Evolutionary conservation across 2,329 filamentous ascomycete genomes (phyloP).

Genomic region (Colletotrichum simmondsii): DNA sequence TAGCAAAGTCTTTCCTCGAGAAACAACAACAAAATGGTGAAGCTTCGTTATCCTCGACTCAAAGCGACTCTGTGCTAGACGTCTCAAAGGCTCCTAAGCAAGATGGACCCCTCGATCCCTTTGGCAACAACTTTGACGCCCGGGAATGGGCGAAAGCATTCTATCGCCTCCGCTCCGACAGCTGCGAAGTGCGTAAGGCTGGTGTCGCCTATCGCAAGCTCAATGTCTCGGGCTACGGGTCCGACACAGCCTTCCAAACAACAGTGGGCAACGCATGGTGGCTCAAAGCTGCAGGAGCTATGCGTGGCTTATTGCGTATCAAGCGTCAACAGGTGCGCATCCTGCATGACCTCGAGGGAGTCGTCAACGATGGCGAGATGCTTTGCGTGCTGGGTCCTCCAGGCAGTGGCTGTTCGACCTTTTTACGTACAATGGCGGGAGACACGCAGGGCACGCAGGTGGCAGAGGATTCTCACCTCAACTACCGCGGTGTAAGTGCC

Average conservation of each 20-base stretch:
- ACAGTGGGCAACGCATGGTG: conserved; percentile 37
- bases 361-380: conserved; percentile 66
- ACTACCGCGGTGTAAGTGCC: conserved; percentile 33
- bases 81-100: conserved; percentile 8
- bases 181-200: conserved; percentile 41
- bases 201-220: conserved; percentile 57
- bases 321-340: conserved; percentile 54
- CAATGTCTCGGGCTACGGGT: conserved; percentile 43
- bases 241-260: conserved; percentile 24
- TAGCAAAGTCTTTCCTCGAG: conserved; percentile 24
- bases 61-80: neutral
- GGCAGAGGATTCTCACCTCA: conserved; percentile 11
- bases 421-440: conserved; percentile 73
- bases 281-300: conserved; percentile 37
- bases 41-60: neutral
- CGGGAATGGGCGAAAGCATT: conserved; percentile 48
- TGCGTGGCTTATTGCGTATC: conserved; percentile 17
- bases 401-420: conserved; percentile 71
- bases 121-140: conserved; percentile 59
- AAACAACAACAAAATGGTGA: conserved; percentile 12
- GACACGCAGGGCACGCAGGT: conserved; percentile 69
- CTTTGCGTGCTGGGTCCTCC: conserved; percentile 67
- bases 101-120: conserved; percentile 54
- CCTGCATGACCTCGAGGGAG: conserved; percentile 59
- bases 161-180: conserved; percentile 37